Base-by-base conservation (phyloP, 352 stramenopile species). In the Pythium chondricola region DNA sequence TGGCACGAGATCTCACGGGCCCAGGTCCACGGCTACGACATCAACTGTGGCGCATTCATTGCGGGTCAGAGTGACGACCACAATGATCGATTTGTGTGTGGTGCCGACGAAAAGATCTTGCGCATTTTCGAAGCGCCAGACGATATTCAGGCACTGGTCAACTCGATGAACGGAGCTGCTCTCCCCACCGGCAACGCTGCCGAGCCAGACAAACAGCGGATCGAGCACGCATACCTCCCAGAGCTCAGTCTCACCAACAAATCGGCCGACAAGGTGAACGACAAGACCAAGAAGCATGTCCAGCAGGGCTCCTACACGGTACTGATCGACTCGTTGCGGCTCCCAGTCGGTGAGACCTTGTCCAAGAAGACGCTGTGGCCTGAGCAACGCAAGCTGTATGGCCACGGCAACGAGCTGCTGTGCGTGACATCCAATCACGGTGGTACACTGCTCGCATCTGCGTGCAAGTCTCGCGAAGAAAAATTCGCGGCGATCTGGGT, bases 101-200 rank as follows among this genome's bases (percentile, higher is more conserved):
- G 80, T n/a, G 77, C 80, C 0, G 80, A 89, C 42, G 80, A 92
- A 43, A 91, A 92, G 53, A 87, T 92, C 51, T 43, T 92, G n/a
- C 75, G 80, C 3, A 69, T 86, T 2, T 87, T 88, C 32, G 67
- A 84, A 44, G 74, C 72, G n/a, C 77, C 77, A 6, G 56, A 83
- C 20, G 58, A 72, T 48, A 46, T 85, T 13, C 66, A 69, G 18
- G 24, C 45, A 4, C 59, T 80, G 2, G 63, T 71, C 10, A 14
- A 33, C 13, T 56, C 45, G 16, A 57, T 76, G 17, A 52, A 74
- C 3, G 25, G 16, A 0, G 20, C 42, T 18, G 17, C 16, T 7
- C 16, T 54, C 16, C 24, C 18, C 5, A 33, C 8, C 13, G 45
- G 47, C 1, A n/a, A n/a, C n/a, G 32, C 26, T 14, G 14, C 1